Evolutionary conservation across 2,329 filamentous ascomycete genomes (phyloP).

Genomic region (Rutstroemia sp.): DNA sequence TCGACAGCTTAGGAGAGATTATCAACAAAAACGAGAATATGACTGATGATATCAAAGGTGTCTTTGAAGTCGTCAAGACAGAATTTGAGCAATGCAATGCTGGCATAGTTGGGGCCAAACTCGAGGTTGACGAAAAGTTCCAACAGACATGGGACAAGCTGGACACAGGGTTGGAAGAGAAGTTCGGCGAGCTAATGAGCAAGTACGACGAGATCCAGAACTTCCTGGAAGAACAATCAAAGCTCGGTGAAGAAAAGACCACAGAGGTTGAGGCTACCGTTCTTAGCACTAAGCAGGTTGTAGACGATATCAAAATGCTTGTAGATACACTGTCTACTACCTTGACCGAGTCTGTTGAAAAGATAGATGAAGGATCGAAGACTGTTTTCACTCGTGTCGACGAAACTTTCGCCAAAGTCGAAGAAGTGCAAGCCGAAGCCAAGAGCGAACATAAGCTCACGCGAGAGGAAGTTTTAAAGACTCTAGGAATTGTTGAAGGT

Average conservation of each 20-base stretch:
- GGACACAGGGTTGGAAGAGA: slow-evolving; percentile 51
- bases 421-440: slow-evolving; percentile 65
- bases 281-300: slow-evolving; percentile 66
- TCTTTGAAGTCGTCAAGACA: slow-evolving; percentile 67
- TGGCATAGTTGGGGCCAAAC: slow-evolving; percentile 70
- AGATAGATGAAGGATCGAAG: slow-evolving; percentile 80
- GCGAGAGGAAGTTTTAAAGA: slow-evolving; percentile 70
- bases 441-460: slow-evolving; percentile 79
- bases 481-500: slow-evolving; percentile 63
- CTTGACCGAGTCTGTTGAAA: slow-evolving; percentile 76
- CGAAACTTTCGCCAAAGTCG: slow-evolving; percentile 66
- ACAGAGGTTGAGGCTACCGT: slow-evolving; percentile 67
- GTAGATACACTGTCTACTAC: slow-evolving; percentile 78
- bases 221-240: slow-evolving; percentile 64
- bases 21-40: slow-evolving; percentile 50
- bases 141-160: slow-evolving; percentile 49
- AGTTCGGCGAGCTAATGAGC: slow-evolving; percentile 67
- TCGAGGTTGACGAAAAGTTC: slow-evolving; percentile 77
- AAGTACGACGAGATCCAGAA: slow-evolving; percentile 86
- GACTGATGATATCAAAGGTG: slow-evolving; percentile 58
- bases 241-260: slow-evolving; percentile 66
- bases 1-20: slow-evolving; percentile 59
- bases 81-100: slow-evolving; percentile 85
- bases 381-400: slow-evolving; percentile 80
- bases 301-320: slow-evolving; percentile 80